Conservation (phyloP, 257 asterid species). For the Mitragyna speciosa region DNA sequence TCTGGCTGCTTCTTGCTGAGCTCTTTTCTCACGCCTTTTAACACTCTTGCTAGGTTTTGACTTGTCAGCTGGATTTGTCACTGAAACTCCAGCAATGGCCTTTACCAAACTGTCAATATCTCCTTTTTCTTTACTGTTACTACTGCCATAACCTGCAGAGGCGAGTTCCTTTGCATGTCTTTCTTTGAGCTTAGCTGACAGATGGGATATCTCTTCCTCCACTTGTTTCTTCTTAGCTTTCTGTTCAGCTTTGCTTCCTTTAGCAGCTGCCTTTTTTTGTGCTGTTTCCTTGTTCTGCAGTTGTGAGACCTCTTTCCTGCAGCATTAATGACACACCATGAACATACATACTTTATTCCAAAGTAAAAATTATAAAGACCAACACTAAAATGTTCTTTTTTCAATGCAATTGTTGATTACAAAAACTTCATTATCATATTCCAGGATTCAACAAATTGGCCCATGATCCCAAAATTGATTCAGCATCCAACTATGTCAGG, state of each 20-base stretch:
- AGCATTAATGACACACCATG: constrained; percentile 5
- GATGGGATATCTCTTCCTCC: constrained; percentile 76
- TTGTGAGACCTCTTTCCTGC: constrained; percentile 80
- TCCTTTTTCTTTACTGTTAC: constrained; percentile 44
- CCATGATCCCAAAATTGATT: not conserved
- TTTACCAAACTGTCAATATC: constrained; percentile 67
- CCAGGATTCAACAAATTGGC: not conserved
- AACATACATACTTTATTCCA: not conserved
- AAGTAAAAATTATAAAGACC: not conserved
- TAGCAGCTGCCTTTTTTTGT: constrained; percentile 87
- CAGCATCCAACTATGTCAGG: not conserved
- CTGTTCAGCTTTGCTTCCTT: constrained; percentile 98
- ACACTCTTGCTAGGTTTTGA: constrained; percentile 72
- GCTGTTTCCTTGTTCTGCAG: constrained; percentile 82
- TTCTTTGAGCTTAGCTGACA: constrained; percentile 67
- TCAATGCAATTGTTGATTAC: not conserved
- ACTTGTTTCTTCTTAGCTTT: constrained; percentile 97
- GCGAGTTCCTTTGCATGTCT: constrained; percentile 72
- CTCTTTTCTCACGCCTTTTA: constrained; percentile 79
- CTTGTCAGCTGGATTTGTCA: constrained; percentile 50
- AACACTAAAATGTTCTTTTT: not conserved
- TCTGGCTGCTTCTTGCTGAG: constrained; percentile 91
- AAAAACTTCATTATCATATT: not conserved
- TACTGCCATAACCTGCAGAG: constrained; percentile 58
- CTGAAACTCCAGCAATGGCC: constrained; percentile 90